Evolutionary conservation across 2,329 filamentous ascomycete species (phyloP), one percentile per base, ranked within the genome.

Genomic region (Colletotrichum brevisporum): DNA sequence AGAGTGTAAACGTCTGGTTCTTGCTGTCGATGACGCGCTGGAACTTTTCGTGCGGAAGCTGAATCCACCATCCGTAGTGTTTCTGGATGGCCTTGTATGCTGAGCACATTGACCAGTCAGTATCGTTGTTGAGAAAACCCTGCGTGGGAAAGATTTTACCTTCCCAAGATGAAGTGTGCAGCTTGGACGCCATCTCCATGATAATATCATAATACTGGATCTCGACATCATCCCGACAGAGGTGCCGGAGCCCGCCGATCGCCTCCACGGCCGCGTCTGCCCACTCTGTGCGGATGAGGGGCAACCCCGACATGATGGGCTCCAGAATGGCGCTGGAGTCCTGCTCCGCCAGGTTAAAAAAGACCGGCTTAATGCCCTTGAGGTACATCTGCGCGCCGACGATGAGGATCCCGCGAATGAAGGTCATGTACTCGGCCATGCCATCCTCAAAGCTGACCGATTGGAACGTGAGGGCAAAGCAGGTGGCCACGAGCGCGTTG

Each of bases 341-440:
- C 13, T 82, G 78, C 12, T 80, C 80, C 16, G 83, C 70, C 15
- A 87, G 73, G 68, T 85, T 83, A 53, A 79, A 80, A 70, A 88
- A 89, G 57, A 89, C 78, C 63, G 87, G 83, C 21, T 81, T 81
- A 50, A 84, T 82, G 24, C 83, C 82, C 60, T 83, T 82, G 67
- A 80, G 79, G 76, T 82, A 82, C 83, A 90, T 86, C 73, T 89
- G 87, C 69, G 85, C 81, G 12, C 82, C 83, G 4, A 90, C 82
- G 53, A 89, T 82, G 69, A 87, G 76, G 71, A 90, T 85, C 16
- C 88, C 88, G 31, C 88, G 83, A 69, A 88, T 85, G 72, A 90
- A 89, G 0, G 85, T 88, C 84, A 90, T 86, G 76, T 85, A 90
- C 76, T 90, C 88, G n/a, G 80, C 79, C 78, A 90, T 80, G 47